A percentile compares a stretch with the other conserved stretches of the same genome.
Conservation (phyloP, 2,329 filamentous ascomycete species). For the Paecilomyces sp. region DNA sequence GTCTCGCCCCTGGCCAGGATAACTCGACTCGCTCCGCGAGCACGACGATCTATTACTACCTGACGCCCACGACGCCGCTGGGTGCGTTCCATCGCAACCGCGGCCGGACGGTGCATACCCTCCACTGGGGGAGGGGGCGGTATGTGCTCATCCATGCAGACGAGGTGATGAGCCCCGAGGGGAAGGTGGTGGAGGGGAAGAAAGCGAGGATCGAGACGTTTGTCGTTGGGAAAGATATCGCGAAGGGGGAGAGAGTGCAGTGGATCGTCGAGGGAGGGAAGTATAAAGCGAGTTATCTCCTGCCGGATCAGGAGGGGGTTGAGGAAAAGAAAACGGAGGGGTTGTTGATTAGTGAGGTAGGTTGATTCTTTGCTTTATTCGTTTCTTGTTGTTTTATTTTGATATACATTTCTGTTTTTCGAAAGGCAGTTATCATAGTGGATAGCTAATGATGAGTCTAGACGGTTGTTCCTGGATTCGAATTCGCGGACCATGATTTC, state of each 20-base stretch:
- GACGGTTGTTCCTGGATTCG: constrained; percentile 62
- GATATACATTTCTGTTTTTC: too few relatives aligned
- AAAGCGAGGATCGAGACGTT: constrained; percentile 55
- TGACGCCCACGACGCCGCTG: constrained; percentile 49
- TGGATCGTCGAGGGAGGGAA: constrained; percentile 64
- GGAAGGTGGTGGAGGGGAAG: constrained; percentile 12
- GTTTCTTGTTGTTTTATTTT: background rate
- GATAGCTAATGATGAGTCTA: constrained; percentile 6
- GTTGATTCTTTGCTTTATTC: constrained; percentile 7
- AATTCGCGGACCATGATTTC: constrained; percentile 62
- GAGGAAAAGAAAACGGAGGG: constrained; percentile 36
- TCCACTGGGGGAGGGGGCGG: constrained; percentile 55
- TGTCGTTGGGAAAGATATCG: constrained; percentile 53
- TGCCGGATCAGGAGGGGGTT: constrained; percentile 38
- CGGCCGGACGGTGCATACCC: constrained; percentile 56
- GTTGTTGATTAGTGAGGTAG: constrained; percentile 56
- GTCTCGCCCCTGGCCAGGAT: constrained; percentile 11
- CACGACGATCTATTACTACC: constrained; percentile 59
- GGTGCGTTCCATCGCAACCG: constrained; percentile 59
- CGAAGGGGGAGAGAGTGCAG: constrained; percentile 54
- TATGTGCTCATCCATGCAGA: constrained; percentile 60
- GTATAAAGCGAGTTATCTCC: constrained; percentile 58
- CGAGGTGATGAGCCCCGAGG: constrained; percentile 22
- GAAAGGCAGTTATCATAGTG: background rate
- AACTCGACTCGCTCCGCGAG: constrained; percentile 46